Base-by-base conservation (phyloP, 371 early-diverging fungal genomes). In the Mortierella sp. region DNA sequence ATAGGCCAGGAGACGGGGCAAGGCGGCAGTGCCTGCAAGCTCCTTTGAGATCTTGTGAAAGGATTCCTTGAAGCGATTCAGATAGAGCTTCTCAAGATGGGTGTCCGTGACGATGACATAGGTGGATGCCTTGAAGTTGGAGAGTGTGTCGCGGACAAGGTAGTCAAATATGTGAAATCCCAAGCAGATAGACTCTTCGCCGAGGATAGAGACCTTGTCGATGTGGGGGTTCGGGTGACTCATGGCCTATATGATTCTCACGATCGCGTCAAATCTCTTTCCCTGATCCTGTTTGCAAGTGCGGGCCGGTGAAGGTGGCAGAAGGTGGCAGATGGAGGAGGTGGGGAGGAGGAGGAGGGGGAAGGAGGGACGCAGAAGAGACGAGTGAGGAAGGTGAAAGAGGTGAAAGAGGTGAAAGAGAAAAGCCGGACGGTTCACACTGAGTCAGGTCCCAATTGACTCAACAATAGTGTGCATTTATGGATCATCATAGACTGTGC, bases 21-120 rank as follows among this genome's bases (percentile, higher is more conserved):
- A 48, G 19, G 58, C 28, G 2, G 31, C 14, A 0, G 65, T 63
- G 10, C 52, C 64, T 1, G 84, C 57, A 26, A 88, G 58, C 19
- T 58, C 72, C 8, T 85, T 80, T 46, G 88, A 86, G 30, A 72
- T 76, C 14, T 67, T 80, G 30, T 68, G 63, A 61, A 86, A 84
- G 26, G 82, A 64, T 41, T 71, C 66, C 19, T 72, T 55, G 61
- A 91, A 87, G 27, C 79, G 78, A 16, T 83, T 79, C 23, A 95
- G 86, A 72, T 97, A 95, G 41, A 93, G 71, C 18, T 83, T 81
- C 2, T 92, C 93, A 60, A 98, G 82, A 81, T 96, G 92, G 34
- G 81, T 83, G 82, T 98, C 98, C 3, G 97, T 95, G 61, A 96
- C 86, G 63, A 98, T 74, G 46, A 95, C 93, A 82, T 94, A 95